These are phyloP conservation scores for Inga leiocalycina DNA, from an alignment of 306 rosid genomes.

Conservation along the genomic window DNA sequence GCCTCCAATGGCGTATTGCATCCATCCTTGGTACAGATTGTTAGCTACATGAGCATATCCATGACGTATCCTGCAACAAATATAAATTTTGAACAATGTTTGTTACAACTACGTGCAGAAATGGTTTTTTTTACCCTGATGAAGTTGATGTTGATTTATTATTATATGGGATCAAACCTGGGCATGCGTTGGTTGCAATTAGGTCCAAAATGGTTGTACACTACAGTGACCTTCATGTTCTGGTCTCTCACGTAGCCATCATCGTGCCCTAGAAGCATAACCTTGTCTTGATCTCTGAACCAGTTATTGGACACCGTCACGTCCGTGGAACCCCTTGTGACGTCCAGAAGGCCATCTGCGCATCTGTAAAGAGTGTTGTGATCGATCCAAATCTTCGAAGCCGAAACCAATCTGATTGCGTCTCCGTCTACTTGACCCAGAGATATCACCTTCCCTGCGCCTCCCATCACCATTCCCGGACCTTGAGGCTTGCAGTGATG, in stretches of 20 bases:
- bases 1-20: constrained; percentile 43
- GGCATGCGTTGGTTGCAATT: constrained; percentile 42
- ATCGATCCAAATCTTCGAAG: constrained; percentile 45
- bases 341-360: constrained; percentile 39
- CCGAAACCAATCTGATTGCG: constrained; percentile 40
- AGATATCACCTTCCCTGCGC: constrained; percentile 19
- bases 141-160: not conserved
- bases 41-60: constrained; percentile 44
- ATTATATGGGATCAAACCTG: constrained; percentile 5
- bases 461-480: constrained; percentile 41
- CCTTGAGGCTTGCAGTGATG: constrained; percentile 37
- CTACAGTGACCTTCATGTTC: constrained; percentile 31
- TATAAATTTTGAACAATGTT: not conserved
- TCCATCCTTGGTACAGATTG: constrained; percentile 46
- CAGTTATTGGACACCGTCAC: constrained; percentile 41
- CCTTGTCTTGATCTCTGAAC: constrained; percentile 40
- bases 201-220: constrained; percentile 46
- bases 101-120: not conserved
- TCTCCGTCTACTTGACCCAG: constrained; percentile 41
- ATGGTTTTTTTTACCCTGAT: not conserved
- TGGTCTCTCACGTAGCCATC: constrained; percentile 39
- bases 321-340: constrained; percentile 37
- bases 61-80: constrained; percentile 32
- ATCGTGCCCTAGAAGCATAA: constrained; percentile 42
- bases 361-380: constrained; percentile 38